phyloP scores from a whole-genome alignment of 305 asterid species.

The Ruellia speciosa region DNA sequence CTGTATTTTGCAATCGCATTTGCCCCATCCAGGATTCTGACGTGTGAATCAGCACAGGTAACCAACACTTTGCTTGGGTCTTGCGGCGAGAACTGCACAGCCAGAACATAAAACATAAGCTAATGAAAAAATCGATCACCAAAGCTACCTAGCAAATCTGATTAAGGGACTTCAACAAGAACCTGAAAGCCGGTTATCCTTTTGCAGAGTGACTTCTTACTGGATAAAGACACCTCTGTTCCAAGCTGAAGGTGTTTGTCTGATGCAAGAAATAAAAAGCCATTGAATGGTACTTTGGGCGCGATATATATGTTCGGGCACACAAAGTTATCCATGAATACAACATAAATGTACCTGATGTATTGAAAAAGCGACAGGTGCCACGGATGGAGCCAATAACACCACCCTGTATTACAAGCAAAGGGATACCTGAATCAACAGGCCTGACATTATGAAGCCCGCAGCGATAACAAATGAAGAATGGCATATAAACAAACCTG shows the following conservation, averaged over 20 bases:
- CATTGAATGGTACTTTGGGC: too few species aligned
- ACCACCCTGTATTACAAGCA: constrained; percentile 52
- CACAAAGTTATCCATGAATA: too few species aligned
- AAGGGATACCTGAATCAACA: constrained; percentile 32
- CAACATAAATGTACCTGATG: constrained; percentile 42
- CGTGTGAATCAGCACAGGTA: constrained; percentile 73
- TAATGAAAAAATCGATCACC: too few species aligned
- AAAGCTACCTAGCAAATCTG: too few species aligned
- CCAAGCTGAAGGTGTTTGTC: constrained; percentile 64
- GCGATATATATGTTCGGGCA: too few species aligned
- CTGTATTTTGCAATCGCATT: constrained; percentile 61
- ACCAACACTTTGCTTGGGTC: constrained; percentile 71
- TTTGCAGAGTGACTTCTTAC: constrained; percentile 68
- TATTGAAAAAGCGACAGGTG: constrained; percentile 49
- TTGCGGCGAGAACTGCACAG: constrained; percentile 67
- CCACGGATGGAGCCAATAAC: constrained; percentile 70
- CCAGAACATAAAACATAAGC: too few species aligned
- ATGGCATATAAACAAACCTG: constrained; percentile 37
- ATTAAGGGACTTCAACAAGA: background rate
- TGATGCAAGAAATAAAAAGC: constrained; percentile 12
- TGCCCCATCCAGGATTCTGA: constrained; percentile 51
- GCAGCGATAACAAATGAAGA: too few species aligned
- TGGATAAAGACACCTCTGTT: constrained; percentile 44
- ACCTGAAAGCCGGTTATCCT: constrained; percentile 93
- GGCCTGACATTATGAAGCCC: too few species aligned